These are phyloP conservation scores for Ganoderma sp. DNA, from an alignment of 1,284 basidiomycete species.

Conservation along the genomic window DNA sequence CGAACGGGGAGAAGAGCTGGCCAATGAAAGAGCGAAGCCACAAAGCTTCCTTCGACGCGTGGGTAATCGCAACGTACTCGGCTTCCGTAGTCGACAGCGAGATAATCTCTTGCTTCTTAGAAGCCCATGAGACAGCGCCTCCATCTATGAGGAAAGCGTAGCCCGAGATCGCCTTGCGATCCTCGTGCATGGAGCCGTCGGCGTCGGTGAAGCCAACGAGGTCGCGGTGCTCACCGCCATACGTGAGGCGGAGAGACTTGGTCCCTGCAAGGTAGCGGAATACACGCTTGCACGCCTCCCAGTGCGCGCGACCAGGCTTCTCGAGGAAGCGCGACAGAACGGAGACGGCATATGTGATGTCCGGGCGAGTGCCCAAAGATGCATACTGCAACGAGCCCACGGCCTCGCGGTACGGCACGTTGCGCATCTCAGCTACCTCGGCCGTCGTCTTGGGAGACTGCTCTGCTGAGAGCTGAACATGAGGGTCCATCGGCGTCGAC, in stretches of 20 bases:
- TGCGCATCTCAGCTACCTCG: constrained; percentile 12
- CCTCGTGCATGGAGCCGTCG: constrained; percentile 26
- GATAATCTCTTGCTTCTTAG: constrained; percentile 42
- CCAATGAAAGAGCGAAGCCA: constrained; percentile 34
- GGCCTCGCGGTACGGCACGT: constrained; percentile 18
- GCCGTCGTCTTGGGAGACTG: constrained; percentile 23
- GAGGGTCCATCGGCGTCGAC: constrained; percentile 32
- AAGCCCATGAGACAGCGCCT: constrained; percentile 41
- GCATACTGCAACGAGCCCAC: constrained; percentile 23
- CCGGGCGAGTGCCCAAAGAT: constrained; percentile 21
- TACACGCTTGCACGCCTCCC: not conserved
- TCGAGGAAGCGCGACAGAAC: constrained; percentile 10
- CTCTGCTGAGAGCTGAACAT: constrained; percentile 21
- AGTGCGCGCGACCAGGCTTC: not conserved
- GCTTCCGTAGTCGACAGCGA: constrained; percentile 18
- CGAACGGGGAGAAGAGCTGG: constrained; percentile 25
- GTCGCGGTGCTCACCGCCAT: not conserved
- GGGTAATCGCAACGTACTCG: constrained; percentile 33
- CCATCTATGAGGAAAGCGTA: constrained; percentile 36
- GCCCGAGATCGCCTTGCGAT: constrained; percentile 39
- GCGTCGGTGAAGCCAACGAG: constrained; percentile 16
- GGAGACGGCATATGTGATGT: constrained; percentile 20
- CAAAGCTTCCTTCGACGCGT: constrained; percentile 35
- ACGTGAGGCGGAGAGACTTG: not conserved
- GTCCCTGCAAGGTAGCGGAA: constrained; percentile 30